These are phyloP conservation scores for Gelatoporia subvermispora DNA, from an alignment of 768 basidiomycete species.

Conservation along the genomic window DNA sequence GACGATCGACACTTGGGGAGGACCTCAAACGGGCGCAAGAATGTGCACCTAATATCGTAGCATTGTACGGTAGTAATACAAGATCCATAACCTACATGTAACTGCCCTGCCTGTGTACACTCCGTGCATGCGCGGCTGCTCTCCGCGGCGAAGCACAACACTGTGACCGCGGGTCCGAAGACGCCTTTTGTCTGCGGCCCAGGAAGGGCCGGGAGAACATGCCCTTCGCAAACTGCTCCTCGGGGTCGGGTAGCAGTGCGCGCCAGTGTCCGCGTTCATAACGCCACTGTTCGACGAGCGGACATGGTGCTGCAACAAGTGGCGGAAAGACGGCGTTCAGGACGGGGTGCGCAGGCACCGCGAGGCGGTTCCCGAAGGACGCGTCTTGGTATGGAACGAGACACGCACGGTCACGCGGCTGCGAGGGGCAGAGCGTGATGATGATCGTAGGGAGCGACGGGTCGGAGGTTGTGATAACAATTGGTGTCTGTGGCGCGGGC, in stretches of 20 bases:
- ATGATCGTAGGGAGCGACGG: constrained; percentile 44
- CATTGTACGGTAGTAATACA: no score
- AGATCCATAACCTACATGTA: no score
- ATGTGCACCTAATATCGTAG: no score
- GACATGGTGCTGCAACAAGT: constrained; percentile 24
- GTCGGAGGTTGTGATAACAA: constrained; percentile 22
- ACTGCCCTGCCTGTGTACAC: no score
- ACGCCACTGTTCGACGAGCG: constrained; percentile 36
- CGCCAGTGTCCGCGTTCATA: constrained; percentile 53
- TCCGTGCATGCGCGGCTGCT: no score
- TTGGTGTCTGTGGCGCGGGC: constrained; percentile 13
- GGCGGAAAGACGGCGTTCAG: constrained; percentile 48
- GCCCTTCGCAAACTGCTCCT: constrained; percentile 41
- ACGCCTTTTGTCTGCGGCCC: constrained; percentile 2
- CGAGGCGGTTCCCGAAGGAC: constrained; percentile 45
- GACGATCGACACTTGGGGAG: no score
- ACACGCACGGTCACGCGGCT: constrained; percentile 35
- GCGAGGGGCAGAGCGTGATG: constrained; percentile 42
- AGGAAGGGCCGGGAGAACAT: constrained; percentile 35
- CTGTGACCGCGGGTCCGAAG: no score
- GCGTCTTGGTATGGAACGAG: constrained; percentile 52
- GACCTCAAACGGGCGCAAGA: no score
- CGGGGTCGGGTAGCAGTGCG: constrained; percentile 40
- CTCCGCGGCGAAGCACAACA: no score
- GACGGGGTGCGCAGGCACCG: constrained; percentile 43